Evolutionary conservation across 768 basidiomycete genomes (phyloP), one percentile per base, ranked within the genome.

Genomic region (Hydnomerulius pinastri): DNA sequence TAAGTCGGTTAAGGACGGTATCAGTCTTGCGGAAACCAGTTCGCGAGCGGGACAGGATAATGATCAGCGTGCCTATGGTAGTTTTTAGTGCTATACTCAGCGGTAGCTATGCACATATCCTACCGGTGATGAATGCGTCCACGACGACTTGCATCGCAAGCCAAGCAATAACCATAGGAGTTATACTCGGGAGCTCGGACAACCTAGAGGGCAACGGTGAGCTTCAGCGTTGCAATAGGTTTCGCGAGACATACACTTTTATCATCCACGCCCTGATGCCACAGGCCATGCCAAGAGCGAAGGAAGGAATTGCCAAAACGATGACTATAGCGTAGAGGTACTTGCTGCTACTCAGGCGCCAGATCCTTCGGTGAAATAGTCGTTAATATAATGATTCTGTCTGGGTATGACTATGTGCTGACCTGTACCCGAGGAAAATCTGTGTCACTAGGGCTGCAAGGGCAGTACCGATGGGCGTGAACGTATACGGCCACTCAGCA

Each of bases 11-110:
- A 56, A 81, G 76, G 47, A 80, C 70, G 0, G 71, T 77, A 54
- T 83, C 79, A 4, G 76, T 82, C 54, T 66, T 74, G 13, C 66
- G 67, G 63, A 80, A 78, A 15, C 82, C 80, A 13, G 80, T 82
- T 46, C 75, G 70, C 5, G 73, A 73, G 41, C 72, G 73, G 51
- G 59, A 54, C 40, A 78, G 67, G 23, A 75, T 61, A 42, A 59
- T 59, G 21, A 44, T 56, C 24, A 58, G 40, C 3, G 55, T 58
- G 7, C 61, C 66, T 58, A 67, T 50, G 10, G 24, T 9, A 20
- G 4, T 5, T 4, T 23, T 3, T 1, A 21, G 13, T 6, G 6
- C 23, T 13, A 11, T 20, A 12, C 27, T 17, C 21, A 43, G 8
- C 11, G 6, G 18, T 3, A 10, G 3, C n/a, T 1, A 6, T 25